phyloP scores from a whole-genome alignment of 768 basidiomycete genomes.

The Solioccasus polychromus region DNA sequence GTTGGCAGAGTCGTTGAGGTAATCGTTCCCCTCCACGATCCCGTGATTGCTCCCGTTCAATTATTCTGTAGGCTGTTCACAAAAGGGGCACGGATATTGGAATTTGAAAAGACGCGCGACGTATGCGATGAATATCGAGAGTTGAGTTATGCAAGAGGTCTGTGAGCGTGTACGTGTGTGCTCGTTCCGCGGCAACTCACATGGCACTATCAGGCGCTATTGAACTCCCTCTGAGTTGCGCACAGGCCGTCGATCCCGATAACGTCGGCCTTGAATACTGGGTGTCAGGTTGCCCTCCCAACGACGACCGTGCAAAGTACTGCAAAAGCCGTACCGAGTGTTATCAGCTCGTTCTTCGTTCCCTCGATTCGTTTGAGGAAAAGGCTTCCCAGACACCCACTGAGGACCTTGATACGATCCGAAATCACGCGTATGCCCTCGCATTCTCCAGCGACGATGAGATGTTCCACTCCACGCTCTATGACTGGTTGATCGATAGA shows the following conservation, averaged over 20 bases:
- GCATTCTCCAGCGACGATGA: conserved; percentile 85
- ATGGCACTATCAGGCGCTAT: conserved; percentile 65
- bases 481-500: conserved; percentile 87
- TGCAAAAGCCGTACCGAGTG: conserved; percentile 66
- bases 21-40: conserved; percentile 10
- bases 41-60: conserved; percentile 4
- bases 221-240: conserved; percentile 81
- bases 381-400: conserved; percentile 39
- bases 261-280: conserved; percentile 76
- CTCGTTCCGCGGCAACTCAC: not conserved
- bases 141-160: conserved; percentile 80
- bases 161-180: conserved; percentile 12
- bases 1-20: conserved; percentile 88
- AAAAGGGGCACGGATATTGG: conserved; percentile 82
- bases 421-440: conserved; percentile 81
- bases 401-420: conserved; percentile 67
- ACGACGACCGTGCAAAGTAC: conserved; percentile 56
- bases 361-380: conserved; percentile 77
- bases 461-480: conserved; percentile 90
- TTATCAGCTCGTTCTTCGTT: conserved; percentile 82
- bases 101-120: conserved; percentile 81
- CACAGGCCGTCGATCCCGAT: conserved; percentile 73
- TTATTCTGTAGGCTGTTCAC: conserved; percentile 64
- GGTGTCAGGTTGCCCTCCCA: conserved; percentile 55
- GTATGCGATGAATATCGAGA: conserved; percentile 88